phyloP scores from a whole-genome alignment of 2,329 filamentous ascomycete species.

The Xylariaceae sp. region DNA sequence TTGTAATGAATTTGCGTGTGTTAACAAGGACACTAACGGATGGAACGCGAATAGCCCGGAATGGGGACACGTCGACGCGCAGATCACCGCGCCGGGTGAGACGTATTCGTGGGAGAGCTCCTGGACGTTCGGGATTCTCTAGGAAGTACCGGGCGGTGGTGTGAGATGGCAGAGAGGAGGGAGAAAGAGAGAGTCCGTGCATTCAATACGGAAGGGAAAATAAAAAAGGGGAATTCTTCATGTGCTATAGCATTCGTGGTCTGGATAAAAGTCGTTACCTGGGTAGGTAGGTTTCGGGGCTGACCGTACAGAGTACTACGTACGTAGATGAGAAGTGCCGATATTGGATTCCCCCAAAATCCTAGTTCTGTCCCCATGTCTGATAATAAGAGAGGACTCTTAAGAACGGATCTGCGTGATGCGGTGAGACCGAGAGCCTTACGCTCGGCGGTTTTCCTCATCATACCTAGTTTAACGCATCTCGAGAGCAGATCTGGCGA shows the following conservation, averaged over 20 bases:
- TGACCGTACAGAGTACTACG: too few relatives aligned
- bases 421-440: background rate
- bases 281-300: too few relatives aligned
- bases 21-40: conserved; percentile 28
- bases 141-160: background rate
- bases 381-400: too few relatives aligned
- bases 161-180: background rate
- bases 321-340: too few relatives aligned
- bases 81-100: conserved; percentile 47
- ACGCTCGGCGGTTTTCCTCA: background rate
- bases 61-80: conserved; percentile 44
- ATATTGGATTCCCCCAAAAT: background rate
- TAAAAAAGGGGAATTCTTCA: background rate
- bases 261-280: background rate
- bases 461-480: background rate
- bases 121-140: conserved; percentile 45
- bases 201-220: background rate
- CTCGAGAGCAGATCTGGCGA: background rate
- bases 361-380: too few relatives aligned
- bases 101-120: conserved; percentile 48
- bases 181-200: too few relatives aligned
- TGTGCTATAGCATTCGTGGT: background rate
- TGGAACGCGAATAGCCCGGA: conserved; percentile 41
- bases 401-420: background rate
- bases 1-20: conserved; percentile 1